These are phyloP conservation scores for Alternaria arbusti DNA, from an alignment of 2,329 filamentous ascomycete species.

Conservation along the genomic window DNA sequence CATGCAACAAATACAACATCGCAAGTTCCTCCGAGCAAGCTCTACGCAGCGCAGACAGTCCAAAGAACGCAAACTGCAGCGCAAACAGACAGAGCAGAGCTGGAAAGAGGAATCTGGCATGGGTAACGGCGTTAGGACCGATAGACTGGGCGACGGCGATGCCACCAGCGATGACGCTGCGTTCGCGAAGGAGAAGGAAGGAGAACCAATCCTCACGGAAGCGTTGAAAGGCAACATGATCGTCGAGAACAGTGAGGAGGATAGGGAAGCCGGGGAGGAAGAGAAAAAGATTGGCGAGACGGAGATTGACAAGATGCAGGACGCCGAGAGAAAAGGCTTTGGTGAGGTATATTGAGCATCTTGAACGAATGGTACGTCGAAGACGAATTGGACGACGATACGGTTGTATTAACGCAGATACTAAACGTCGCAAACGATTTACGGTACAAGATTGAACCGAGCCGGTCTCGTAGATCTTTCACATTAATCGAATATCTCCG, in stretches of 20 bases:
- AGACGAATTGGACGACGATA: not conserved
- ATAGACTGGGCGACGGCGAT: conserved; percentile 54
- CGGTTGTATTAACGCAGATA: not conserved
- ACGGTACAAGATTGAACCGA: not conserved
- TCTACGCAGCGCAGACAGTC: conserved; percentile 41
- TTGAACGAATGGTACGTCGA: not conserved
- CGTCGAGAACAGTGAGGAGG: conserved; percentile 37
- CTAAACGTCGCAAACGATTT: not conserved
- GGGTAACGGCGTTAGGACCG: conserved; percentile 52
- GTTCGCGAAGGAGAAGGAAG: conserved; percentile 3
- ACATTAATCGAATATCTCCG: not conserved
- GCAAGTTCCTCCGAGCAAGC: conserved; percentile 32
- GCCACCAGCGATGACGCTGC: conserved; percentile 30
- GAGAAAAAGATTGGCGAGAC: conserved; percentile 25
- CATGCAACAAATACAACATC: conserved; percentile 41
- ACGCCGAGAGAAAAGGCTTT: conserved; percentile 37
- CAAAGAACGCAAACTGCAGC: conserved; percentile 44
- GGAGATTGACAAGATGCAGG: conserved; percentile 41
- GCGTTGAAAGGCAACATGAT: conserved; percentile 45
- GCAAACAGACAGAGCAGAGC: conserved; percentile 42
- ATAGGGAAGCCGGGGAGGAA: conserved; percentile 23
- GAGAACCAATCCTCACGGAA: conserved; percentile 37
- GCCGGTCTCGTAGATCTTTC: not conserved
- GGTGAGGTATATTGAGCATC: conserved; percentile 40
- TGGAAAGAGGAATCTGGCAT: conserved; percentile 58